A percentile compares a stretch with the other conserved stretches of the same genome.
Conservation (phyloP, 257 asterid genomes). For the Coffea eugenioides region DNA sequence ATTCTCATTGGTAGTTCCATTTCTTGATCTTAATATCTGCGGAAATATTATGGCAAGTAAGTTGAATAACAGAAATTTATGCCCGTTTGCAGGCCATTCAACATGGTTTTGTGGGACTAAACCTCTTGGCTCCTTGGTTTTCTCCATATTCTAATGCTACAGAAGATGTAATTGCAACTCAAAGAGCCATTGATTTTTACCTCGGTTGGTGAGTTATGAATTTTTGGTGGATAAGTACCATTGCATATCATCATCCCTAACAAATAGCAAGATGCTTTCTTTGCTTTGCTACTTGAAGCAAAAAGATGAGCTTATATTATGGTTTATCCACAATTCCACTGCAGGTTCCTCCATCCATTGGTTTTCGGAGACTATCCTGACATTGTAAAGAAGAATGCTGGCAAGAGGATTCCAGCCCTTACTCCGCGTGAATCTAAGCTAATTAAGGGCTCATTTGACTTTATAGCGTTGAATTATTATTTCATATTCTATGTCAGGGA, state of each 20-base stretch:
- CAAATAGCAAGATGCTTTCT: not conserved
- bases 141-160: not conserved
- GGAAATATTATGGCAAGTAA: not conserved
- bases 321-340: not conserved
- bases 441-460: slow-evolving; percentile 19
- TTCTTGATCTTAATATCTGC: not conserved
- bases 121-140: not conserved
- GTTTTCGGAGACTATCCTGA: slow-evolving; percentile 7
- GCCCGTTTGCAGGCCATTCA: not conserved
- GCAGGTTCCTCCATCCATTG: slow-evolving; percentile 1
- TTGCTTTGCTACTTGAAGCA: not conserved
- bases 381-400: not conserved
- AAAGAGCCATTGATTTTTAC: not conserved
- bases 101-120: not conserved
- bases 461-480: slow-evolving; percentile 14
- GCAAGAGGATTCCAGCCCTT: slow-evolving; percentile 2
- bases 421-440: not conserved
- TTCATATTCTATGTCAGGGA: not conserved
- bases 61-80: not conserved
- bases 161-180: not conserved
- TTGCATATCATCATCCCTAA: not conserved
- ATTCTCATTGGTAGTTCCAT: no score
- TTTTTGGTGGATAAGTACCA: not conserved
- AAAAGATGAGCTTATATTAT: not conserved
- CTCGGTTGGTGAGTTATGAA: not conserved